A percentile compares a stretch with the other conserved stretches of the same genome.
phyloP scores from a whole-genome alignment of 768 basidiomycete genomes.

The Termitomyces eurrhizus region DNA sequence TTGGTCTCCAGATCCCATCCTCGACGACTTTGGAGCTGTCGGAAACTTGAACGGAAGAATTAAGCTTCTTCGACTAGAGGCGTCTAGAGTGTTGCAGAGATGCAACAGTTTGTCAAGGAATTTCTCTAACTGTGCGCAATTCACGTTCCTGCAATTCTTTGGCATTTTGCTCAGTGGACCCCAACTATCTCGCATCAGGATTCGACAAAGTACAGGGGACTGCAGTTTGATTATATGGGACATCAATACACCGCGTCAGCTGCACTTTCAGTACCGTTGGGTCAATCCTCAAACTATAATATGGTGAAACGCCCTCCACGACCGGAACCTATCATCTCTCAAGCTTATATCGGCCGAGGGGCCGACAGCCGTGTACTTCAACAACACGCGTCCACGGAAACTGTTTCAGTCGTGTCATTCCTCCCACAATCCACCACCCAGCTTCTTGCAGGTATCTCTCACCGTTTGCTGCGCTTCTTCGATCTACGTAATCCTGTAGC shows the following conservation, averaged over 20 bases:
- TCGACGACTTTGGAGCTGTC: constrained; percentile 76
- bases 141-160: constrained; percentile 70
- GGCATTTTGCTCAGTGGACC: constrained; percentile 61
- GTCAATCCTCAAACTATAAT: constrained; percentile 24
- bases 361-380: constrained; percentile 57
- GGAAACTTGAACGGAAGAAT: constrained; percentile 69
- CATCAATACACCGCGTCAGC: constrained; percentile 44
- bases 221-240: constrained; percentile 76
- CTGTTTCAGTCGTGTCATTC: constrained; percentile 71
- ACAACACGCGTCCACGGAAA: constrained; percentile 66
- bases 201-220: constrained; percentile 74
- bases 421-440: constrained; percentile 62
- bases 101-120: constrained; percentile 52
- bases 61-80: constrained; percentile 68
- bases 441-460: constrained; percentile 71
- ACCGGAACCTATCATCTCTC: constrained; percentile 34
- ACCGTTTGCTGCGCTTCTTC: constrained; percentile 72
- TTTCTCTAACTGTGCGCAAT: constrained; percentile 59
- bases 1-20: constrained; percentile 71
- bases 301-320: constrained; percentile 33
- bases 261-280: constrained; percentile 20
- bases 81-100: constrained; percentile 52
- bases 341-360: constrained; percentile 34
- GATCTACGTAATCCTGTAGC: constrained; percentile 57
- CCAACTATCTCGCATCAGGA: constrained; percentile 75